These are phyloP conservation scores for Sophora flavescens DNA, from an alignment of 306 rosid genomes.

Conservation along the genomic window DNA sequence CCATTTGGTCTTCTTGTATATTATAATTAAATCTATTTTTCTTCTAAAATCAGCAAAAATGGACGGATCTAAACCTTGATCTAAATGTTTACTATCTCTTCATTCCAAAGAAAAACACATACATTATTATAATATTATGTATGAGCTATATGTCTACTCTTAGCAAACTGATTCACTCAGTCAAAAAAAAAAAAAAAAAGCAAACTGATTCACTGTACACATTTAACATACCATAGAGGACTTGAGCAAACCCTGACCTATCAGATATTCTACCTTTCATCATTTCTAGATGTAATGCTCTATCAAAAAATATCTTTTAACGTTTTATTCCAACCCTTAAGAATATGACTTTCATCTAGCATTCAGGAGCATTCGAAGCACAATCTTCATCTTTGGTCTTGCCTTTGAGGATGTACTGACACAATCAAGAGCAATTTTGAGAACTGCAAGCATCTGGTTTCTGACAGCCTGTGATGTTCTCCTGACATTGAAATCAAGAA, in stretches of 20 bases:
- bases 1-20: no score
- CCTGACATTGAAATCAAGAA: constrained; percentile 73
- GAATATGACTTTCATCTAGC: constrained; percentile 62
- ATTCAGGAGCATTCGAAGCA: constrained; percentile 75
- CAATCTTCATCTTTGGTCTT: constrained; percentile 92
- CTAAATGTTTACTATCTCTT: neutral
- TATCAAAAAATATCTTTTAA: neutral
- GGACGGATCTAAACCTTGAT: neutral
- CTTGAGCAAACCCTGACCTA: constrained; percentile 13
- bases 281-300: constrained; percentile 8
- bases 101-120: constrained; percentile 5
- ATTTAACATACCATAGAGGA: constrained; percentile 20
- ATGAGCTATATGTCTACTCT: constrained; percentile 5
- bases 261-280: constrained; percentile 38
- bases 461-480: constrained; percentile 67
- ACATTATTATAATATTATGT: neutral
- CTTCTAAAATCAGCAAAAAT: no score
- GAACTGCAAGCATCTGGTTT: constrained; percentile 82
- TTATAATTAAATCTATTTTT: neutral
- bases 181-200: no score
- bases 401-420: constrained; percentile 68
- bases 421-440: constrained; percentile 73
- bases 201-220: constrained; percentile 36
- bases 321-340: neutral
- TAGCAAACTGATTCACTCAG: constrained; percentile 2